Conservation (phyloP, 306 rosid genomes). For the Prinsepia uniflora region DNA sequence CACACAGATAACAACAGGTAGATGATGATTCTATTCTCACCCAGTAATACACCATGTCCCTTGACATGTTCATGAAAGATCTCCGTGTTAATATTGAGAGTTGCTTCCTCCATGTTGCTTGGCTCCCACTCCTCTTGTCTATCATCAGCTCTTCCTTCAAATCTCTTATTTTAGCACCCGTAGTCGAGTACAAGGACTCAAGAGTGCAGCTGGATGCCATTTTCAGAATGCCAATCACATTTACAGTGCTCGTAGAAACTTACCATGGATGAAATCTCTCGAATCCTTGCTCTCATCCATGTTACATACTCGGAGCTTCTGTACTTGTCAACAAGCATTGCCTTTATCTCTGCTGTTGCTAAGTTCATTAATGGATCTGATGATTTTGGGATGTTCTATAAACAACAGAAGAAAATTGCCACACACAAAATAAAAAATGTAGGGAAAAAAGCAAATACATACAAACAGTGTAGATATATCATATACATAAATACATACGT, state of each 20-base stretch:
- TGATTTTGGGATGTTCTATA: conserved; percentile 61
- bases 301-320: conserved; percentile 54
- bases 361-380: conserved; percentile 64
- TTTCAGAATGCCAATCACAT: too few species aligned
- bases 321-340: conserved; percentile 61
- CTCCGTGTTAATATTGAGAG: conserved; percentile 62
- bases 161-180: too few species aligned
- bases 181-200: too few species aligned
- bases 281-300: conserved; percentile 49
- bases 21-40: conserved; percentile 67
- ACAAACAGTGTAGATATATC: neutral
- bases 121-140: conserved; percentile 44
- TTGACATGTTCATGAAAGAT: conserved; percentile 80
- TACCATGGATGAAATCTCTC: conserved; percentile 62
- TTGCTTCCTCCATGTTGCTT: conserved; percentile 82
- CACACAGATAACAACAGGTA: conserved; percentile 61
- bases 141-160: conserved; percentile 42
- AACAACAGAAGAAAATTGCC: too few species aligned
- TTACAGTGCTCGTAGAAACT: neutral
- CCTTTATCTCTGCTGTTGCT: conserved; percentile 72
- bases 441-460: neutral
- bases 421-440: neutral
- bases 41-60: conserved; percentile 94
- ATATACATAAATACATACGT: neutral
- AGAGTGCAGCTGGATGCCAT: too few species aligned